Percentiles rank a stretch among this genome's conserved stretches.
These are phyloP conservation scores for Solanum bulbocastanum DNA, from an alignment of 257 asterid species.

Conservation along the genomic window DNA sequence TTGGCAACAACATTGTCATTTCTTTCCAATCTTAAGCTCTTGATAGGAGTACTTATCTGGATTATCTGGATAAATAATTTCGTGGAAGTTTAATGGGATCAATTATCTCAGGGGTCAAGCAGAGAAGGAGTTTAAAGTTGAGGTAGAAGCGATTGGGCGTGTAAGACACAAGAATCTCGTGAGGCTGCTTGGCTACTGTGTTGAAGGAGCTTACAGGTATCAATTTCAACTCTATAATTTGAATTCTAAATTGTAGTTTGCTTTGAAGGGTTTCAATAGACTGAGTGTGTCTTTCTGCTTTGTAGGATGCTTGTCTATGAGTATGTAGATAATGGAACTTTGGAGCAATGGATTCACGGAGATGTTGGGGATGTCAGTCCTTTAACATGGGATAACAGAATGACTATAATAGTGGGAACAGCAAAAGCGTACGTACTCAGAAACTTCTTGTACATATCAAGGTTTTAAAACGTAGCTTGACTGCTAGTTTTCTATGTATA, in stretches of 20 bases:
- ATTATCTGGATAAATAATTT: neutral
- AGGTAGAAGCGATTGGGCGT: slow-evolving; percentile 90
- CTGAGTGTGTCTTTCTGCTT: neutral
- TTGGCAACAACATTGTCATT: neutral
- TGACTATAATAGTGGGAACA: slow-evolving; percentile 70
- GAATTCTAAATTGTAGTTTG: neutral
- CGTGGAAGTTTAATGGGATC: neutral
- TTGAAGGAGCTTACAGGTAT: slow-evolving; percentile 96
- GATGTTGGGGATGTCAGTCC: slow-evolving; percentile 92
- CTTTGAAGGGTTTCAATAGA: neutral
- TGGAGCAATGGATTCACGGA: slow-evolving; percentile 98
- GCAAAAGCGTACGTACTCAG: slow-evolving; percentile 65
- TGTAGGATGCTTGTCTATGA: slow-evolving; percentile 94
- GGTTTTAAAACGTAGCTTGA: neutral
- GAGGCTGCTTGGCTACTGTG: slow-evolving; percentile 84
- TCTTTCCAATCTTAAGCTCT: slow-evolving; percentile 6
- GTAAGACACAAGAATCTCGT: slow-evolving; percentile 97
- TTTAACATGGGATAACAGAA: slow-evolving; percentile 78
- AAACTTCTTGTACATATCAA: neutral
- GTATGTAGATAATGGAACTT: slow-evolving; percentile 77
- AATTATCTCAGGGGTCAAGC: slow-evolving; percentile 76
- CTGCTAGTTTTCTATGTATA: neutral
- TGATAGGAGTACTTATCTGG: neutral
- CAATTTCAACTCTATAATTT: neutral
- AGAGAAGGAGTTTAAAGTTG: slow-evolving; percentile 88